Percentiles rank a stretch among this genome's conserved stretches.
Evolutionary conservation across 164 flowering plant genomes (phyloP).

Genomic region (Cinnamomum micranthum): DNA sequence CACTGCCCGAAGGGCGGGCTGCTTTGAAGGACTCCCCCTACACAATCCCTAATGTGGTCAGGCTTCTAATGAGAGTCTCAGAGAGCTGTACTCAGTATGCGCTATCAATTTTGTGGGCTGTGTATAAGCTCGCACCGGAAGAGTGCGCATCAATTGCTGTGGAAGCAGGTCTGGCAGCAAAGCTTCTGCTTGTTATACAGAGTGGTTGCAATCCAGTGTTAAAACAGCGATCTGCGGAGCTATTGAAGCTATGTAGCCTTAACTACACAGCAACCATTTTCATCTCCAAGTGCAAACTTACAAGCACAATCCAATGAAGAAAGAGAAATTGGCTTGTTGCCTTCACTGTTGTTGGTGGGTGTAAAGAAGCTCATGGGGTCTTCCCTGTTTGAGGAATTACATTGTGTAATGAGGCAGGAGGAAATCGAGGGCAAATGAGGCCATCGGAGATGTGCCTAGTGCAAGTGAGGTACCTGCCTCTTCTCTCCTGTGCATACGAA

Average conservation of each 20-base stretch:
- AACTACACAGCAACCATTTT: slow-evolving; percentile 72
- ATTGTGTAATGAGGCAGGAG: background rate
- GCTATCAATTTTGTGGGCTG: slow-evolving; percentile 69
- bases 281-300: slow-evolving; percentile 94
- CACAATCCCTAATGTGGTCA: slow-evolving; percentile 67
- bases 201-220: slow-evolving; percentile 75
- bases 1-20: slow-evolving; percentile 50
- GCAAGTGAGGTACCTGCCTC: slow-evolving; percentile 9
- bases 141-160: slow-evolving; percentile 72
- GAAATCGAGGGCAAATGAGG: background rate
- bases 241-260: slow-evolving; percentile 76
- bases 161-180: slow-evolving; percentile 83
- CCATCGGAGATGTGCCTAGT: background rate
- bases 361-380: slow-evolving; percentile 3
- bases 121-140: slow-evolving; percentile 68
- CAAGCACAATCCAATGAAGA: slow-evolving; percentile 76
- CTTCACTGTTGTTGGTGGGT: slow-evolving; percentile 4
- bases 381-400: background rate
- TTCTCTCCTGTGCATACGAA: slow-evolving; percentile 30
- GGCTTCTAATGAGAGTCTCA: slow-evolving; percentile 68
- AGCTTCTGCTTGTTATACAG: slow-evolving; percentile 85
- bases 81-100: slow-evolving; percentile 75
- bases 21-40: slow-evolving; percentile 62
- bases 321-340: background rate
- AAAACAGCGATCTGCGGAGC: slow-evolving; percentile 79